A percentile compares a stretch with the other conserved stretches of the same genome.
Evolutionary conservation across 2,329 filamentous ascomycete genomes (phyloP).

Genomic region (Didymosphaeria variabile): DNA sequence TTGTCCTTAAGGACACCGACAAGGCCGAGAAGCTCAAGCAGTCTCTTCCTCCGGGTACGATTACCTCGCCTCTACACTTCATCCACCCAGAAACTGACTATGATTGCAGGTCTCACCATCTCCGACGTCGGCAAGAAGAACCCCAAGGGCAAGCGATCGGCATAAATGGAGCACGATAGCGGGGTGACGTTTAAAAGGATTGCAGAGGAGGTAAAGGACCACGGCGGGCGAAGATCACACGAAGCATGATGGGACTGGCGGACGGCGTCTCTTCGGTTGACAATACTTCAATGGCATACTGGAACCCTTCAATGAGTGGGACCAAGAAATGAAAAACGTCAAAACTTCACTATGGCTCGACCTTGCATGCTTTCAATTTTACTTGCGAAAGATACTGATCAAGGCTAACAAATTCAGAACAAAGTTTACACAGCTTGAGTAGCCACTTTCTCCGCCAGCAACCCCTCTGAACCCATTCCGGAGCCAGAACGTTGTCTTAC

Average conservation of each 20-base stretch:
- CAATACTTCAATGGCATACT: conserved; percentile 45
- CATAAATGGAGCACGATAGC: conserved; percentile 32
- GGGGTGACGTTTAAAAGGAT: conserved; percentile 19
- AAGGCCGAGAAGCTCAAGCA: conserved; percentile 99
- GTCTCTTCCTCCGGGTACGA: conserved; percentile 93
- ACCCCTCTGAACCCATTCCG: conserved; percentile 1
- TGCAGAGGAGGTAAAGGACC: conserved; percentile 17
- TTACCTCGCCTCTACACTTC: not conserved
- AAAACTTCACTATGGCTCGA: conserved; percentile 33
- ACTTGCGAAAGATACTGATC: not conserved
- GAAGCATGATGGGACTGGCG: conserved; percentile 33
- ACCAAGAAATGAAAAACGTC: conserved; percentile 43
- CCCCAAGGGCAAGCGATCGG: conserved; percentile 60
- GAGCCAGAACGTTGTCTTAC: conserved; percentile 45
- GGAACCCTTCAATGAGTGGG: conserved; percentile 32
- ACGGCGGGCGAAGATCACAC: conserved; percentile 14
- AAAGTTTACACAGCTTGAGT: not conserved
- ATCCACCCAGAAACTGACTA: not conserved
- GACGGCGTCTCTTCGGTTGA: conserved; percentile 44
- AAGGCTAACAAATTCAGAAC: conserved; percentile 21
- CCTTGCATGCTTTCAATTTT: not conserved
- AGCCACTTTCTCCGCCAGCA: not conserved
- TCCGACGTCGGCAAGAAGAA: conserved; percentile 72
- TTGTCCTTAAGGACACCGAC: conserved; percentile 97
- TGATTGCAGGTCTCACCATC: conserved; percentile 63